phyloP scores from a whole-genome alignment of 306 rosid species.

The Vigna unguiculata region DNA sequence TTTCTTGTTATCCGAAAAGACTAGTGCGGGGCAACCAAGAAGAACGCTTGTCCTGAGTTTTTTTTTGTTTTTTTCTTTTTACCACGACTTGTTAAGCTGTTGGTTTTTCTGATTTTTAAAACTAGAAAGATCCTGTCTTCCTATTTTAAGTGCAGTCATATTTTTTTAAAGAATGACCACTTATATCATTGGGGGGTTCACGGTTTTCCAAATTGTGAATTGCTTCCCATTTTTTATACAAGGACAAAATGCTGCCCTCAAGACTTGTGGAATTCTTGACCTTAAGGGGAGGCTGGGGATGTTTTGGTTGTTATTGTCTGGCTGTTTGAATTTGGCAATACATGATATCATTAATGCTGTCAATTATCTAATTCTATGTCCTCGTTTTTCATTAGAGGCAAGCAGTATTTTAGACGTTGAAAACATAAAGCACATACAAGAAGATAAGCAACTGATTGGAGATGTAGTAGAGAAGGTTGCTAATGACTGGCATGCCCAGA shows the following conservation, averaged over 20 bases:
- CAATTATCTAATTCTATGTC: constrained; percentile 18
- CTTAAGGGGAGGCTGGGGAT: background rate
- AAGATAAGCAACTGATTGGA: constrained; percentile 58
- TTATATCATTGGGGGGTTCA: background rate
- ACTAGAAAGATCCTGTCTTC: background rate
- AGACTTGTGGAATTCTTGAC: background rate
- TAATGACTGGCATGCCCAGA: constrained; percentile 66
- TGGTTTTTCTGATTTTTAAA: constrained; percentile 10
- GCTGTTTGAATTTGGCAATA: constrained; percentile 23
- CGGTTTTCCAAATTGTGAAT: constrained; percentile 24
- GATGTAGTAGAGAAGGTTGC: constrained; percentile 64
- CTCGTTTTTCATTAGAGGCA: constrained; percentile 59
- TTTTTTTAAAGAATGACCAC: background rate
- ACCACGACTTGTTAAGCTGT: background rate
- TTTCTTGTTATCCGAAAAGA: constrained; percentile 1
- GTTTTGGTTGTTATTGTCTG: background rate
- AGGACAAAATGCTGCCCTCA: constrained; percentile 14
- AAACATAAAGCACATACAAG: constrained; percentile 67
- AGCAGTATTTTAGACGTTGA: constrained; percentile 58
- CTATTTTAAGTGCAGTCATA: background rate
- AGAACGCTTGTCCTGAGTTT: background rate
- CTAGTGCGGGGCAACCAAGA: background rate
- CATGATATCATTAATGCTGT: constrained; percentile 30
- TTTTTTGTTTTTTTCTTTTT: background rate
- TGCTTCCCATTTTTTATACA: background rate